phyloP scores from a whole-genome alignment of 2,329 filamentous ascomycete genomes.

The Cytospora chrysosperma region DNA sequence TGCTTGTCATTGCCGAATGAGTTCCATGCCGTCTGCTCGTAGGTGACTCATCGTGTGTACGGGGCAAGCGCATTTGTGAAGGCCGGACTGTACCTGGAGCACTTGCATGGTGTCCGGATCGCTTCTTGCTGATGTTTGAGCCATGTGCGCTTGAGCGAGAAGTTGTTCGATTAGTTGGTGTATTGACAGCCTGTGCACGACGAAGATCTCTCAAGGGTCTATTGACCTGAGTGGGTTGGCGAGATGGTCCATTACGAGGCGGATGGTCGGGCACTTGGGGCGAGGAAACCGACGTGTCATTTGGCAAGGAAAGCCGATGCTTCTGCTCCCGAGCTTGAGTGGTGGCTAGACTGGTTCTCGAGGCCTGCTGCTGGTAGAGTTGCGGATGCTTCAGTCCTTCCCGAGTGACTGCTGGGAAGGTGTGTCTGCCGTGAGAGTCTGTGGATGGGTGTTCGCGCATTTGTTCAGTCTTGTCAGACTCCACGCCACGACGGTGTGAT shows the following conservation, averaged over 20 bases:
- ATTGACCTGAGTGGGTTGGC: neutral
- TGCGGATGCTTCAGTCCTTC: neutral
- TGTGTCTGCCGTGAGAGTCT: neutral
- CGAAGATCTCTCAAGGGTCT: conserved; percentile 7
- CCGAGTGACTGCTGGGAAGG: neutral
- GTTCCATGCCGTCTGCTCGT: neutral
- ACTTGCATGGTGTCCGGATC: neutral
- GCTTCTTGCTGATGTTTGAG: conserved; percentile 18
- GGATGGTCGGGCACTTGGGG: neutral
- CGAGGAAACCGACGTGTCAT: conserved; percentile 20
- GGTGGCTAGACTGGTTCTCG: neutral
- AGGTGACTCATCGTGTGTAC: conserved; percentile 1
- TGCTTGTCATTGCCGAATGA: neutral
- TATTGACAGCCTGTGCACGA: neutral
- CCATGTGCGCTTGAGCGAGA: conserved; percentile 7
- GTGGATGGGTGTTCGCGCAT: neutral
- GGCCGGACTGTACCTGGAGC: neutral
- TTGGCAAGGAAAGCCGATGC: conserved; percentile 14
- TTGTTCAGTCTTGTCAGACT: neutral
- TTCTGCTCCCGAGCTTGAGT: neutral
- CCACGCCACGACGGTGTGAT: too few relatives aligned
- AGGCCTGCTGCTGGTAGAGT: neutral
- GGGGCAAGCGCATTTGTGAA: neutral
- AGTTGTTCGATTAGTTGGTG: conserved; percentile 3
- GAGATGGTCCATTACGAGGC: neutral